phyloP scores from a whole-genome alignment of 176 grass and related monocot species.

The Triticum aestivum region IWGSC_CS_RefSeq_v2.1 NC_057794.1:159856889-159857388 shows the following conservation, averaged over 20 bases:
- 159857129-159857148: not conserved
- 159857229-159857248: not conserved
- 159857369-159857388: slow-evolving; percentile 10
- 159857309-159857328: not conserved
- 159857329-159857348: not conserved
- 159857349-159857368: not conserved
- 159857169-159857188: slow-evolving; percentile 22
- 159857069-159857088: not conserved
- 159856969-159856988: slow-evolving; percentile 45
- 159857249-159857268: not conserved
- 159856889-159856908: slow-evolving; percentile 23
- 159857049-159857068: not conserved
- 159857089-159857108: not conserved
- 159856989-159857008: slow-evolving; percentile 61
- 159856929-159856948: slow-evolving; percentile 4
- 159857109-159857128: not conserved
- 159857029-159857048: slow-evolving; percentile 54
- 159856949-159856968: not conserved
- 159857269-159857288: not conserved
- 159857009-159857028: slow-evolving; percentile 49
- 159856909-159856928: slow-evolving; percentile 2
- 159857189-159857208: not conserved
- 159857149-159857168: not conserved
- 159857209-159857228: slow-evolving; percentile 7
- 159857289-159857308: not conserved